Percentiles rank a stretch among this genome's conserved stretches.
Conservation (phyloP, 1,284 basidiomycete genomes). For the Kalmanozyma brasiliensis region DNA sequence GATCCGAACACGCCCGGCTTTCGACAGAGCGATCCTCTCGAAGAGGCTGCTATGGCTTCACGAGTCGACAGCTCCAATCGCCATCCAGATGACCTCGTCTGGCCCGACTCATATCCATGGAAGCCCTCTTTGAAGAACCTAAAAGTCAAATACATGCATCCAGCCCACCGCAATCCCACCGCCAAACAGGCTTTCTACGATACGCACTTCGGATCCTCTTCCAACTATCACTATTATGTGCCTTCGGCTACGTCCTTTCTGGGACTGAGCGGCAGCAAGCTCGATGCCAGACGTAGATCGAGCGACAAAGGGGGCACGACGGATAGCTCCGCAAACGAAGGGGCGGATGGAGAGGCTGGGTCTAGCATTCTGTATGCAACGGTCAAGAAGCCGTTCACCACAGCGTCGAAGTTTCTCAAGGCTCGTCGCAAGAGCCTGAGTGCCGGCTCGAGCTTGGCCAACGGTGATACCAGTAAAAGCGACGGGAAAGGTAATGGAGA, state of each 20-base stretch:
- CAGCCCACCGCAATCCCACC: conserved; percentile 53
- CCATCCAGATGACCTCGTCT: conserved; percentile 43
- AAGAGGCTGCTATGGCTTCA: background rate
- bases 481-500: too few species aligned
- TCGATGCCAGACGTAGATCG: conserved; percentile 10
- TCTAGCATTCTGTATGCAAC: conserved; percentile 10
- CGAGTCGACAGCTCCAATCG: background rate
- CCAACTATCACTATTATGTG: conserved; percentile 36
- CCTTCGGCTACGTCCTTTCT: conserved; percentile 24
- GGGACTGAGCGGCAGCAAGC: conserved; percentile 1
- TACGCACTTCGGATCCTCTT: conserved; percentile 52
- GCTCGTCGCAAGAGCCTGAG: conserved; percentile 23
- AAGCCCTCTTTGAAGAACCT: conserved; percentile 25
- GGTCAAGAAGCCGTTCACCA: conserved; percentile 31
- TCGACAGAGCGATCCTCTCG: background rate
- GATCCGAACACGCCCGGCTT: conserved; percentile 1
- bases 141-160: conserved; percentile 27
- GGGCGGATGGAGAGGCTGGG: conserved; percentile 2
- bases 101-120: conserved; percentile 35
- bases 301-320: conserved; percentile 6
- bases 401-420: conserved; percentile 26
- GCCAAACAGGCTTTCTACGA: conserved; percentile 61
- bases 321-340: background rate
- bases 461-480: background rate
- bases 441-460: background rate